phyloP scores from a whole-genome alignment of 2,329 filamentous ascomycete genomes.

The Stagonosporopsis chrysanthemi region DNA sequence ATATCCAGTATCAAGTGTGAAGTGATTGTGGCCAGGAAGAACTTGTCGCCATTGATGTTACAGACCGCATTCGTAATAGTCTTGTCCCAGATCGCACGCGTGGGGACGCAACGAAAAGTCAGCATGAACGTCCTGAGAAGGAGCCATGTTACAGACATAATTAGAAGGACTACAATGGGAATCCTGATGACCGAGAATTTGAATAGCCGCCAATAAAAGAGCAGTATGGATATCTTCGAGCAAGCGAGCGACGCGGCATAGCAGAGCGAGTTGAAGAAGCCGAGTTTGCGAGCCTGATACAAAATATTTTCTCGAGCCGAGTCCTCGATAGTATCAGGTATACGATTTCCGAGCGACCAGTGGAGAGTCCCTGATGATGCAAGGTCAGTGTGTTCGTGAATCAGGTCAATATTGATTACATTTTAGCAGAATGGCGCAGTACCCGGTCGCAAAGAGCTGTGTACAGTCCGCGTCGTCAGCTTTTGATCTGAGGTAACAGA shows the following conservation, averaged over 20 bases:
- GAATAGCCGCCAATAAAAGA: conserved; percentile 17
- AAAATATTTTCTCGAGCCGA: background rate
- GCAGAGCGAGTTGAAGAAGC: conserved; percentile 17
- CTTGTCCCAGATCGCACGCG: conserved; percentile 14
- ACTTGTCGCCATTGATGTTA: conserved; percentile 16
- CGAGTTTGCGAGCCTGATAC: conserved; percentile 13
- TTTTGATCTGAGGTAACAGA: too few relatives aligned
- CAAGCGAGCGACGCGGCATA: conserved; percentile 13
- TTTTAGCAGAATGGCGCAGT: too few relatives aligned
- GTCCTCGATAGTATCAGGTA: too few relatives aligned
- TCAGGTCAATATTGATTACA: too few relatives aligned
- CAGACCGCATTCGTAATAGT: conserved; percentile 1
- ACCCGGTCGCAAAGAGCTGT: too few relatives aligned
- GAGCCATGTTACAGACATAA: too few relatives aligned
- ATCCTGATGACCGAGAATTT: background rate
- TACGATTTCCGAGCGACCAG: too few relatives aligned
- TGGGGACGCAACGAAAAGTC: conserved; percentile 15
- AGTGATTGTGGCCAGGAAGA: background rate
- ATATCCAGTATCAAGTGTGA: too few relatives aligned
- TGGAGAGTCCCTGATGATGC: too few relatives aligned
- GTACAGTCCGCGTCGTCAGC: too few relatives aligned
- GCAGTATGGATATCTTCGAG: conserved; percentile 16
- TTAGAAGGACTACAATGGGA: too few relatives aligned
- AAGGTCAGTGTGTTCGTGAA: too few relatives aligned
- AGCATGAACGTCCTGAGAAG: conserved; percentile 9